Conservation (phyloP, 176 grass and related monocot species). For the Rhynchospora tenuis region DNA sequence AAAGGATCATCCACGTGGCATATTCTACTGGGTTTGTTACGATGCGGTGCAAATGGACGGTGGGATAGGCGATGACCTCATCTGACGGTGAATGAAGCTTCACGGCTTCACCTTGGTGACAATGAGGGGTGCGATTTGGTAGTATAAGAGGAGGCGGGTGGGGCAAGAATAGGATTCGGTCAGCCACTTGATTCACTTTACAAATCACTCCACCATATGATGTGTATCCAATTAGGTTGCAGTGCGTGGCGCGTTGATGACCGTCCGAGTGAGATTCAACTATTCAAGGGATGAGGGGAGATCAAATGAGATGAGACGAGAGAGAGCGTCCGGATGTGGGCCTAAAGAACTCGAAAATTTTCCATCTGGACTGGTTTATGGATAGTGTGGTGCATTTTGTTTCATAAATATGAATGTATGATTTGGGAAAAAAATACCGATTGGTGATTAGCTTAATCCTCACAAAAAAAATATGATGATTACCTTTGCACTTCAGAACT, state of each 20-base stretch:
- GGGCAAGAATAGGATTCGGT: neutral
- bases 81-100: neutral
- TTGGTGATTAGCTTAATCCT: too few species aligned
- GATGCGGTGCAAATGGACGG: neutral
- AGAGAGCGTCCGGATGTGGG: neutral
- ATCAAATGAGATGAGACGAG: neutral
- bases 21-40: neutral
- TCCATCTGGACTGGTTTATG: too few species aligned
- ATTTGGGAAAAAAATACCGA: too few species aligned
- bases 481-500: too few species aligned
- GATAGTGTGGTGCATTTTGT: too few species aligned
- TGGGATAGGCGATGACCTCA: neutral
- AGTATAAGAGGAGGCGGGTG: neutral
- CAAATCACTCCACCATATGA: neutral
- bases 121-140: neutral
- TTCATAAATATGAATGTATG: too few species aligned
- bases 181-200: neutral
- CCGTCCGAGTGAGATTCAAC: neutral
- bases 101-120: neutral
- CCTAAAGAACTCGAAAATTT: neutral
- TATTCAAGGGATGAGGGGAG: neutral
- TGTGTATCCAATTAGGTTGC: neutral
- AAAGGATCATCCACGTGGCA: neutral
- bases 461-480: too few species aligned
- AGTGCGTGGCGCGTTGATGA: neutral